Conservation (phyloP, 78 protist species). For the Chrysochromulina tobinii region DNA sequence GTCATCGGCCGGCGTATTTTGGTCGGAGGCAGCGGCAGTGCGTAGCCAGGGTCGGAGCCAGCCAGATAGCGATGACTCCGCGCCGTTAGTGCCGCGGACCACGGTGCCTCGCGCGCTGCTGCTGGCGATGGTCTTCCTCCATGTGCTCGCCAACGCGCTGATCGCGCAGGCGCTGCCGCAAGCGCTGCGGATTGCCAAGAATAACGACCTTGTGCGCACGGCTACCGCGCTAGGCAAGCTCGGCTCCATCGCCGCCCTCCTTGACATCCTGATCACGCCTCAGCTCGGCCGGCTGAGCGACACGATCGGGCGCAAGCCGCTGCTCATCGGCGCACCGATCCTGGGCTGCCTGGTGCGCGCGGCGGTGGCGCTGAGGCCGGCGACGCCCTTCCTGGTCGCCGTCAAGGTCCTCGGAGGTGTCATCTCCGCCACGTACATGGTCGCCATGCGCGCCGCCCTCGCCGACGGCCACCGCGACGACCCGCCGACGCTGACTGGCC, state of each 20-base stretch:
- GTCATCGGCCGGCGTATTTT: too few species aligned
- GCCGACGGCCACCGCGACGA: not conserved
- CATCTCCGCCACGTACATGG: not conserved
- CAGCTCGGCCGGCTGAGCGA: conserved; percentile 18
- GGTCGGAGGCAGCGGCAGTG: too few species aligned
- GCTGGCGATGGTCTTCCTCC: not conserved
- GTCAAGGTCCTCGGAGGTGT: not conserved
- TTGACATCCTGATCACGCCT: not conserved
- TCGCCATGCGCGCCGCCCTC: not conserved
- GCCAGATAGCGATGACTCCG: too few species aligned
- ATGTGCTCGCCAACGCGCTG: not conserved
- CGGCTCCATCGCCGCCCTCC: not conserved
- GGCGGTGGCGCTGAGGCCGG: not conserved
- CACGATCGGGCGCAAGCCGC: conserved; percentile 12
- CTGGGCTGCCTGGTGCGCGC: not conserved
- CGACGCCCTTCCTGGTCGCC: not conserved
- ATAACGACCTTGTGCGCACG: not conserved
- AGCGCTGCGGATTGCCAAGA: not conserved
- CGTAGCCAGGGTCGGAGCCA: too few species aligned
- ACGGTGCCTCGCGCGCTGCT: not conserved
- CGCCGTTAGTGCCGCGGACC: too few species aligned
- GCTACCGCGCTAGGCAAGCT: not conserved
- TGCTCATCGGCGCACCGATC: not conserved
- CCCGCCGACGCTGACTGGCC: not conserved
- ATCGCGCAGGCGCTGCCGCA: not conserved